A percentile compares a stretch with the other conserved stretches of the same genome.
phyloP scores from a whole-genome alignment of 192 early-diverging fungal species.

The Coemansia sp. region DNA sequence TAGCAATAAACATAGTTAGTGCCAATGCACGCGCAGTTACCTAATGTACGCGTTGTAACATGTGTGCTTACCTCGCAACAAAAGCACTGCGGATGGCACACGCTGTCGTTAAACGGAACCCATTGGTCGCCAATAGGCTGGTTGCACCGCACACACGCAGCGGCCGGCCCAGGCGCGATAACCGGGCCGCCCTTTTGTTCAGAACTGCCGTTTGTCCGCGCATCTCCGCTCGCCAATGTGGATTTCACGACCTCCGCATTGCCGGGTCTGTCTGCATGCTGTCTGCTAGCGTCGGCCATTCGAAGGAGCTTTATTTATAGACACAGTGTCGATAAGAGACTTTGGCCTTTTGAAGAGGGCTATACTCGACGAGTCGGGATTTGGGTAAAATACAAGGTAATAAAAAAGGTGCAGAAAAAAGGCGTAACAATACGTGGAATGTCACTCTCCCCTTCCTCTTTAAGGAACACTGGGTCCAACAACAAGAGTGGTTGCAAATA shows the following conservation, averaged over 20 bases:
- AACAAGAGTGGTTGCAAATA: conserved; percentile 2
- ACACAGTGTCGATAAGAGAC: not conserved
- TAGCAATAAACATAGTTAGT: not conserved
- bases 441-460: not conserved
- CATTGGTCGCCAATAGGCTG: conserved; percentile 80
- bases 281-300: conserved; percentile 28
- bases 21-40: not conserved
- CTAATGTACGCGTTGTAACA: not conserved
- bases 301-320: conserved; percentile 7
- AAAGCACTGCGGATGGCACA: conserved; percentile 95
- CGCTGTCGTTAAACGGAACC: conserved; percentile 79
- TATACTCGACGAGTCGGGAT: too few relatives aligned
- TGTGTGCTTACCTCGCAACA: conserved; percentile 79
- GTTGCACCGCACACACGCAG: conserved; percentile 67
- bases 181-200: conserved; percentile 20
- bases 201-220: conserved; percentile 8
- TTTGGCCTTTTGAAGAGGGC: not conserved
- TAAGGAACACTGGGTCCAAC: not conserved
- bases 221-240: not conserved
- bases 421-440: not conserved
- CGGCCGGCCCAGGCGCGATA: conserved; percentile 29
- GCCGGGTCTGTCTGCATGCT: conserved; percentile 9
- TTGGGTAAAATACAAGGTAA: conserved; percentile 5
- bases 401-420: not conserved
- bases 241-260: not conserved